phyloP scores from a whole-genome alignment of 768 basidiomycete genomes.

The Kwoniella shandongensis region DNA sequence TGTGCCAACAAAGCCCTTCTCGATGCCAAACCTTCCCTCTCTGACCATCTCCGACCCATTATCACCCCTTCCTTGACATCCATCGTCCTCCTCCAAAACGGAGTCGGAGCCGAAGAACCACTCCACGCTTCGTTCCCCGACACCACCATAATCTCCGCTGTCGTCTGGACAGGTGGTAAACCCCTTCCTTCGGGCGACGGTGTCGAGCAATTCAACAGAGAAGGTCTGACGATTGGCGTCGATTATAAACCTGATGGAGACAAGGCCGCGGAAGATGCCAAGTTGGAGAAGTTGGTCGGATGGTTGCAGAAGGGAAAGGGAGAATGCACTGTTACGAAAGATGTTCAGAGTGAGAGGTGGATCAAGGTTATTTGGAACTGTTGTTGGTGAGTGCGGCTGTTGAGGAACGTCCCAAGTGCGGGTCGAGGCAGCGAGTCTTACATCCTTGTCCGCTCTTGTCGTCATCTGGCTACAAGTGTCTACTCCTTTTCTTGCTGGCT shows the following conservation, averaged over 20 bases:
- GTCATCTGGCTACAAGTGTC: no score
- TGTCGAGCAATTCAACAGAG: constrained; percentile 48
- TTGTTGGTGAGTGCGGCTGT: constrained; percentile 12
- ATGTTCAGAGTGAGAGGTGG: constrained; percentile 51
- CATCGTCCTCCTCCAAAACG: constrained; percentile 51
- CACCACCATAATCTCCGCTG: constrained; percentile 49
- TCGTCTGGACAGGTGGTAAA: constrained; percentile 50
- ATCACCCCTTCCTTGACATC: constrained; percentile 31
- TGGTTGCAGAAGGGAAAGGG: constrained; percentile 37
- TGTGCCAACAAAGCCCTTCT: constrained; percentile 51
- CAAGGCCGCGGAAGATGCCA: constrained; percentile 34
- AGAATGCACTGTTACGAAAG: constrained; percentile 38
- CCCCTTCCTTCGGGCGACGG: constrained; percentile 26
- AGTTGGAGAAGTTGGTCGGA: constrained; percentile 35
- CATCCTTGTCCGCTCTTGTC: no score
- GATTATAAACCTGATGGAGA: constrained; percentile 32
- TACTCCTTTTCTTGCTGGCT: no score
- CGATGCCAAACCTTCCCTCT: constrained; percentile 46
- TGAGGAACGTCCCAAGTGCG: no score
- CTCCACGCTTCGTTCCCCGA: constrained; percentile 43
- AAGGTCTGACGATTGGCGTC: constrained; percentile 49
- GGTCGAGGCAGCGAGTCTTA: no score
- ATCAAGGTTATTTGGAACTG: constrained; percentile 52
- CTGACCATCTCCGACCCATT: constrained; percentile 39
- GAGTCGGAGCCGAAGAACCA: constrained; percentile 50